Evolutionary conservation across 2,329 filamentous ascomycete genomes (phyloP).

Genomic region (Fusarium nelsonii): DNA sequence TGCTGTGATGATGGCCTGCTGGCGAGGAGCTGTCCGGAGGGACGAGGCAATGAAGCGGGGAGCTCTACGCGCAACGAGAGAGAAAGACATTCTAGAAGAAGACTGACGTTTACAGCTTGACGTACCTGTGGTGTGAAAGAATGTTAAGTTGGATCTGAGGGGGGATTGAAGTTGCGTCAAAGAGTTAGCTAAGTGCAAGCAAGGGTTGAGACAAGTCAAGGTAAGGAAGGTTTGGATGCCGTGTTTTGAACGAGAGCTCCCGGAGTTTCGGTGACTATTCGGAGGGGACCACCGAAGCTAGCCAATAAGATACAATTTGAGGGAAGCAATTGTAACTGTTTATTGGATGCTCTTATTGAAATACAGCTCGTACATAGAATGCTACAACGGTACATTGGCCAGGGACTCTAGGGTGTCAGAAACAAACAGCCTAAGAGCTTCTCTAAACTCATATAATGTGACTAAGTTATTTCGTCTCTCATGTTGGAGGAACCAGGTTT

Average conservation of each 20-base stretch:
- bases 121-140: slow-evolving; percentile 33
- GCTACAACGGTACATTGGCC: background rate
- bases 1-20: slow-evolving; percentile 17
- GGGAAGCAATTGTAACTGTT: slow-evolving; percentile 4
- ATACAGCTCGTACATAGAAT: background rate
- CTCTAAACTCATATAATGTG: too few relatives aligned
- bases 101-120: slow-evolving; percentile 9
- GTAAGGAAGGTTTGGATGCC: slow-evolving; percentile 28
- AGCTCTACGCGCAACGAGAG: slow-evolving; percentile 40
- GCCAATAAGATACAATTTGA: slow-evolving; percentile 17
- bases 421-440: too few relatives aligned
- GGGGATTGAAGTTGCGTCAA: slow-evolving; percentile 4
- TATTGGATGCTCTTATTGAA: background rate
- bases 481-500: too few relatives aligned
- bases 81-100: slow-evolving; percentile 41
- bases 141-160: background rate
- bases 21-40: slow-evolving; percentile 35
- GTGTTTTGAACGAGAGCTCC: slow-evolving; percentile 29
- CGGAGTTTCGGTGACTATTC: slow-evolving; percentile 30
- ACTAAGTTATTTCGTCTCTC: too few relatives aligned
- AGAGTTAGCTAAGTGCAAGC: slow-evolving; percentile 6
- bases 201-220: slow-evolving; percentile 7
- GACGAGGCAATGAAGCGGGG: slow-evolving; percentile 39
- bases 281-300: slow-evolving; percentile 29
- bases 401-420: too few relatives aligned